Conservation (phyloP, 2,329 filamentous ascomycete genomes). For the Dactylellina haptotyla region DNA sequence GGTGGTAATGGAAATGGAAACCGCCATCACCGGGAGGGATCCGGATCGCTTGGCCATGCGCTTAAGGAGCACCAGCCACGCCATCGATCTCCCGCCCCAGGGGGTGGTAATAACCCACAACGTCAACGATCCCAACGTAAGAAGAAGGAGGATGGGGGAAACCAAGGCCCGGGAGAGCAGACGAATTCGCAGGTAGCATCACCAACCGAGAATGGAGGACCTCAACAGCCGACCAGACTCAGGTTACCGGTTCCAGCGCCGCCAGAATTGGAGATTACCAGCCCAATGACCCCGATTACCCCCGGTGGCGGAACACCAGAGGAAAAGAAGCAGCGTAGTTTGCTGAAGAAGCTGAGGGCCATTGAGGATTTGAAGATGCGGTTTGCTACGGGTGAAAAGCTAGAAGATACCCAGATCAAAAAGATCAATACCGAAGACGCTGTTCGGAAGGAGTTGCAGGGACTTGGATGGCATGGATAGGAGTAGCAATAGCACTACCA, state of each 20-base stretch:
- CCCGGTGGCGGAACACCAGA: conserved; percentile 65
- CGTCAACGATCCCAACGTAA: conserved; percentile 58
- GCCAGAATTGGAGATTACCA: conserved; percentile 58
- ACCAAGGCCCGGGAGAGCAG: conserved; percentile 47
- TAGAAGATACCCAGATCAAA: conserved; percentile 98
- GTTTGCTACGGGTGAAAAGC: conserved; percentile 89
- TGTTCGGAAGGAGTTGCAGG: conserved; percentile 84
- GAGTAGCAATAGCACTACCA: too few species aligned
- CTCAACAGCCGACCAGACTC: conserved; percentile 59
- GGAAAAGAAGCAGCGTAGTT: conserved; percentile 88
- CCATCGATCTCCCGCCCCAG: conserved; percentile 46
- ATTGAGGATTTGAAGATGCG: conserved; percentile 99
- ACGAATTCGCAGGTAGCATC: too few species aligned
- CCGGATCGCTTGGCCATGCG: conserved; percentile 46
- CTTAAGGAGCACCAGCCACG: conserved; percentile 48
- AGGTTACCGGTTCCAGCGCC: conserved; percentile 57
- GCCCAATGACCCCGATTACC: conserved; percentile 66
- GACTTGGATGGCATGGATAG: conserved; percentile 66
- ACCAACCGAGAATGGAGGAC: conserved; percentile 56
- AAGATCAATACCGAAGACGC: conserved; percentile 91
- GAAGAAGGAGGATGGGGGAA: conserved; percentile 54
- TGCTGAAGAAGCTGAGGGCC: conserved; percentile 96
- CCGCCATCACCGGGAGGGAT: conserved; percentile 42
- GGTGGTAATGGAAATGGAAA: conserved; percentile 54
- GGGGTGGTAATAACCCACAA: conserved; percentile 51